Conservation (phyloP, 2,329 filamentous ascomycete genomes). For the Pseudogymnoascus sp. region DNA sequence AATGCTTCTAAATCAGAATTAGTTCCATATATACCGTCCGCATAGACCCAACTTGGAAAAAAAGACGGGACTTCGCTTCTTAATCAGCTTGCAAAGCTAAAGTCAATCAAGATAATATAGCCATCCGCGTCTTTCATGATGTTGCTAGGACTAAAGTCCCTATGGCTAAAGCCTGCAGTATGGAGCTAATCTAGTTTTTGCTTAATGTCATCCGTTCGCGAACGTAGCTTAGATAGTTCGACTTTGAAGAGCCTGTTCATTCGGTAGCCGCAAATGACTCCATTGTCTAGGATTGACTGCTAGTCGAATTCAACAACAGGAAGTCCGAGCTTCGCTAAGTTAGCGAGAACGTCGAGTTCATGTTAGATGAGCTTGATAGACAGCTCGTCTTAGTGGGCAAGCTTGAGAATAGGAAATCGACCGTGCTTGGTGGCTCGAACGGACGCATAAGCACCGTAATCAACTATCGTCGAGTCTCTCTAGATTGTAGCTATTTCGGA, state of each 20-base stretch:
- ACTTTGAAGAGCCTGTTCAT: slow-evolving; percentile 16
- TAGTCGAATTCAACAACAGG: slow-evolving; percentile 15
- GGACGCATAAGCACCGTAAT: slow-evolving; percentile 14
- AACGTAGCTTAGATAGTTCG: slow-evolving; percentile 13
- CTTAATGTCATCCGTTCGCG: slow-evolving; percentile 13
- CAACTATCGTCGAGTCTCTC: slow-evolving; percentile 13
- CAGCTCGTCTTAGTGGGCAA: slow-evolving; percentile 14
- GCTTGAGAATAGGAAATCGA: slow-evolving; percentile 16
- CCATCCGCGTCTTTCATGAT: too few species aligned
- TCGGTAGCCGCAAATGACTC: slow-evolving; percentile 14
- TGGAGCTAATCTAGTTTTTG: slow-evolving; percentile 13
- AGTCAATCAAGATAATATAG: too few species aligned
- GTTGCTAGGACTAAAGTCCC: slow-evolving; percentile 13
- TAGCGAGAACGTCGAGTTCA: slow-evolving; percentile 13
- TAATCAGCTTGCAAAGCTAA: too few species aligned
- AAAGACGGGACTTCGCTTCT: too few species aligned
- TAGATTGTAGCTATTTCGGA: slow-evolving; percentile 11
- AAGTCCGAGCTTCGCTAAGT: slow-evolving; percentile 13
- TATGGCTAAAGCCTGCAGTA: slow-evolving; percentile 14
- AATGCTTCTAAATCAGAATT: too few species aligned
- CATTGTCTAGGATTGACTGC: slow-evolving; percentile 14
- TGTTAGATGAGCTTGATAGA: slow-evolving; percentile 16
- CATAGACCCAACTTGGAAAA: too few species aligned
- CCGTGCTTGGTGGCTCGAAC: slow-evolving; percentile 14
- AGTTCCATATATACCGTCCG: too few species aligned